Conservation (phyloP, 164 flowering plant genomes). For the Pachysandra terminalis region DNA sequence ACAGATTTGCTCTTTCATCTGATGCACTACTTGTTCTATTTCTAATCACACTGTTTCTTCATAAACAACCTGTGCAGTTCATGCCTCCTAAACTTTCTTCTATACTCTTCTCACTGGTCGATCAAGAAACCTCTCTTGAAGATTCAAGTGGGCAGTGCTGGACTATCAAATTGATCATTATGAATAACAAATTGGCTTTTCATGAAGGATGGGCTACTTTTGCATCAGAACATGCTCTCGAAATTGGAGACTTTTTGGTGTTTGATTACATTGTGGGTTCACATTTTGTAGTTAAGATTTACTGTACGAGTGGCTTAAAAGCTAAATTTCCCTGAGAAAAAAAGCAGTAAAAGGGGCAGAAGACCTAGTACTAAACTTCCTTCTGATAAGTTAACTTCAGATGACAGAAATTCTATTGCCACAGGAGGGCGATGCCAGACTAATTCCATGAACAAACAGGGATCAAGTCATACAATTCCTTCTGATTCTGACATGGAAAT, state of each 20-base stretch:
- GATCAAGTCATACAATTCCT: slow-evolving; percentile 14
- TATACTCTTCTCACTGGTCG: slow-evolving; percentile 18
- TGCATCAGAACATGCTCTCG: slow-evolving; percentile 37
- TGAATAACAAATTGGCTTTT: slow-evolving; percentile 38
- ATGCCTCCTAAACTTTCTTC: slow-evolving; percentile 45
- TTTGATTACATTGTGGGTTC: slow-evolving; percentile 33
- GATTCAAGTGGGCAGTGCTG: slow-evolving; percentile 39
- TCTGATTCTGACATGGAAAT: slow-evolving; percentile 17
- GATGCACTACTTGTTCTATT: not conserved
- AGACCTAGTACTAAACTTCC: not conserved
- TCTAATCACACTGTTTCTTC: slow-evolving; percentile 2
- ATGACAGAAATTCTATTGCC: not conserved
- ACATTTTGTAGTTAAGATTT: slow-evolving; percentile 42
- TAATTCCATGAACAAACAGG: too few species aligned
- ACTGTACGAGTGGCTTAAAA: slow-evolving; percentile 30
- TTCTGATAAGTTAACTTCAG: slow-evolving; percentile 3
- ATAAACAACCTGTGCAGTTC: slow-evolving; percentile 27
- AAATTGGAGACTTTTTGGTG: slow-evolving; percentile 39
- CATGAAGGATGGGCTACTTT: slow-evolving; percentile 50
- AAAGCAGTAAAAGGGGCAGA: not conserved
- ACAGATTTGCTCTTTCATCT: not conserved
- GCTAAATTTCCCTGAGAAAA: slow-evolving; percentile 18
- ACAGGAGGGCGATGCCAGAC: too few species aligned
- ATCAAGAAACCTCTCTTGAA: slow-evolving; percentile 31
- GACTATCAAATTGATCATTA: slow-evolving; percentile 25